Evolutionary conservation across 179 eudicot genomes (phyloP).

Genomic region (Pouteria campechiana): DNA sequence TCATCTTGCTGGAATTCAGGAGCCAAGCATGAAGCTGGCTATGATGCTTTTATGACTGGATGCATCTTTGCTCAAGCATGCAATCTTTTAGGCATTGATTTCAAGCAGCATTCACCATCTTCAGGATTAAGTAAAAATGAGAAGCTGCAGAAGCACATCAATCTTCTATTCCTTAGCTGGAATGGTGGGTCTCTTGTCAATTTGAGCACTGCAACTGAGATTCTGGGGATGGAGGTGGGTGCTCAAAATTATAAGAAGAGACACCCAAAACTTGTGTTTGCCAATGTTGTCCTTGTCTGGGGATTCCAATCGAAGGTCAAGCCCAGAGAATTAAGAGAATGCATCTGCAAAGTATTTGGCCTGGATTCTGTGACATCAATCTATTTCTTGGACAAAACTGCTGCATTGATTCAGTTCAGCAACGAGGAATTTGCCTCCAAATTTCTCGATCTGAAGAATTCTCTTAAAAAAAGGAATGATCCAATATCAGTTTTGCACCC

Average conservation of each 20-base stretch:
- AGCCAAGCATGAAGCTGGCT: conserved; percentile 96
- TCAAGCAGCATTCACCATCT: conserved; percentile 16
- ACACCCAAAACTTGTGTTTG: conserved; percentile 23
- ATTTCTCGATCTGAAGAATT: conserved; percentile 53
- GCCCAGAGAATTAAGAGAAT: conserved; percentile 46
- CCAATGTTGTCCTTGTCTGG: conserved; percentile 66
- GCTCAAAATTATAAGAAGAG: conserved; percentile 12
- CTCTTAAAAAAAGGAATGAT: conserved; percentile 38
- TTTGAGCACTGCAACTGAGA: conserved; percentile 41
- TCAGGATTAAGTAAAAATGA: conserved; percentile 24
- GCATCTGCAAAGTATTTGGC: conserved; percentile 65
- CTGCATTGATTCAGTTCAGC: conserved; percentile 75
- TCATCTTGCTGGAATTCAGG: conserved; percentile 94
- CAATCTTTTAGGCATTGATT: conserved; percentile 47
- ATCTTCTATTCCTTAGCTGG: conserved; percentile 86
- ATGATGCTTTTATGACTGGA: conserved; percentile 99
- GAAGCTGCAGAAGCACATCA: conserved; percentile 55
- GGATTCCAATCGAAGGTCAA: conserved; percentile 53
- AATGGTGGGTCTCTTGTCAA: conserved; percentile 63
- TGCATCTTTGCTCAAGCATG: conserved; percentile 85
- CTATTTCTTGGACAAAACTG: conserved; percentile 62
- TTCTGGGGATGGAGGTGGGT: conserved; percentile 23
- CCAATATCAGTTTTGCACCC: conserved; percentile 78
- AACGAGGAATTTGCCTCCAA: conserved; percentile 36
- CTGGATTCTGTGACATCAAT: conserved; percentile 40